A percentile compares a stretch with the other conserved stretches of the same genome.
phyloP scores from a whole-genome alignment of 495 filamentous ascomycete genomes.

The Podospora australis region DNA sequence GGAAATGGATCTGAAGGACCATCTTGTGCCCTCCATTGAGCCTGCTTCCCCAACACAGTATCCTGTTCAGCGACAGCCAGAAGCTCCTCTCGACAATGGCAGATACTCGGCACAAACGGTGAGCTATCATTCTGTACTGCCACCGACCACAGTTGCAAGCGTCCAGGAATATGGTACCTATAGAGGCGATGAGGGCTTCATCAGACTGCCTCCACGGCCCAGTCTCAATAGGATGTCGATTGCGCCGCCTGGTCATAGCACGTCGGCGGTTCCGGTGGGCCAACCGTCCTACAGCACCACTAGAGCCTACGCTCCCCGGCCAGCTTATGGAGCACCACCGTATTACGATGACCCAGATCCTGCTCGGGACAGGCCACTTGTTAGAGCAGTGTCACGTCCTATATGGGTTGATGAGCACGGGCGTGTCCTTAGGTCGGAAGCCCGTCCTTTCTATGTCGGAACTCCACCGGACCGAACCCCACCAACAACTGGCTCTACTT shows the following conservation, averaged over 20 bases:
- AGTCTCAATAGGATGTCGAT: conserved; percentile 4
- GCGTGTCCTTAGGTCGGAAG: conserved; percentile 17
- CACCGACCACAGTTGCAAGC: too few species aligned
- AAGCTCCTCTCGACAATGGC: background rate
- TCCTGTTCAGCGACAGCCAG: conserved; percentile 1
- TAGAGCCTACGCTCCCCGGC: too few species aligned
- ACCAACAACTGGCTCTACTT: too few species aligned
- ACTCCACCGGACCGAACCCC: conserved; percentile 5
- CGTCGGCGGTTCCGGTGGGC: background rate
- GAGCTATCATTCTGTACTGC: too few species aligned
- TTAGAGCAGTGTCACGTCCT: conserved; percentile 14
- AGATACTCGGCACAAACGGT: too few species aligned
- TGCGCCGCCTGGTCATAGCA: background rate
- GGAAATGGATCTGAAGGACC: conserved; percentile 31
- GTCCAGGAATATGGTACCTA: background rate
- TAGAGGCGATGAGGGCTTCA: conserved; percentile 17
- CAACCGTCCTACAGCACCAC: background rate
- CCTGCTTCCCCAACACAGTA: conserved; percentile 18
- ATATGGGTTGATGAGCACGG: conserved; percentile 19
- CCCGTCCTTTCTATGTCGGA: conserved; percentile 19
- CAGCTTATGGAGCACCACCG: too few species aligned
- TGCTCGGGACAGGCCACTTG: conserved; percentile 2
- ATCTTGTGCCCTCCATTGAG: conserved; percentile 38
- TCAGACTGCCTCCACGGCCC: conserved; percentile 19
- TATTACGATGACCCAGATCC: conserved; percentile 2